Evolutionary conservation across 2,329 filamentous ascomycete genomes (phyloP), one percentile per base, ranked within the genome.

Genomic region (Pyricularia grisea): DNA sequence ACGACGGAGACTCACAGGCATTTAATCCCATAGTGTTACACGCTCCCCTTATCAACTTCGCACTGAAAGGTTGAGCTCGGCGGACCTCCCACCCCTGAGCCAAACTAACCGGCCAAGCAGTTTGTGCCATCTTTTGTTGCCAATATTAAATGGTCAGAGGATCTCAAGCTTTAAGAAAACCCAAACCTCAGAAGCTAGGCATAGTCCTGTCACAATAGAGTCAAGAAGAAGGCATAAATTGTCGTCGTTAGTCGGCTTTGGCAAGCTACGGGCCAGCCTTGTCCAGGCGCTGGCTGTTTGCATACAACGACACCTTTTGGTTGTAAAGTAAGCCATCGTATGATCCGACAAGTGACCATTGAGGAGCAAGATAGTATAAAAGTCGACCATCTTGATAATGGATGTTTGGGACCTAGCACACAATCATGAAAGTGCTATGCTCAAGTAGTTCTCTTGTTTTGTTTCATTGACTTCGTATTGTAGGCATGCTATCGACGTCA

Each of bases 381-480:
- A 10, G 7, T 9, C 42, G 6, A n/a, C 17, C 17, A 9, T n/a
- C 6, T n/a, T n/a, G 6, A n/a, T n/a, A 3, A 7, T n/a, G 42
- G 6, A 55, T 20, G 36, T 55, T 55, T n/a, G 42, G 5, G 9
- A 55, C 9, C 42, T 2, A 55, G 6, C 20, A 55, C 20, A 20
- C 36, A 50, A 3, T n/a, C 20, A 61, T 6, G 58, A 12, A 63
- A 31, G 12, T 20, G n/a, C 23, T 63, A 2, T 63, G 17, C 6
- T 30, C 60, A 63, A 31, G 17, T 17, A 30, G 4, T 63, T 12
- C 3, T 63, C 3, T 17, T 28, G 4, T 63, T 28, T 4, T 63
- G 60, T 28, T 63, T 63, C 60, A 28, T 63, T 63, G 60, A 63
- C 60, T 63, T 63, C 60, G 28, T 63, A 63, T 20, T 63, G 60